Evolutionary conservation across 202 grass and related monocot genomes (phyloP), one percentile per base, ranked within the genome.

Genomic region (Eragrostis tef): DNA sequence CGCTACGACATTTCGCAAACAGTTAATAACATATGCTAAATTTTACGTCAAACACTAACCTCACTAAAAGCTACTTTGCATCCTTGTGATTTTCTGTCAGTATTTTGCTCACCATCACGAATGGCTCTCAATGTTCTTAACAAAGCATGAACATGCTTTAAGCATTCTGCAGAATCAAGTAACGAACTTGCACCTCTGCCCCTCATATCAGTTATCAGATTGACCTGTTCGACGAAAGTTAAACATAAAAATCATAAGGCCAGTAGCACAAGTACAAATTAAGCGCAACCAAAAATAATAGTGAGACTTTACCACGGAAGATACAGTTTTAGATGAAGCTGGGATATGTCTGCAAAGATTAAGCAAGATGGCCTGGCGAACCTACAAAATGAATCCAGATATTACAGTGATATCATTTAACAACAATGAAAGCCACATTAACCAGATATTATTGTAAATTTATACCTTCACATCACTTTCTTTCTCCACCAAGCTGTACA

Each of bases 321-420:
- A 89, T 64, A 90, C 79, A 84, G 77, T 88, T 69, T 80, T 64
- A 47, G 88, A 75, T 77, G 90, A 78, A 59, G 83, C 81, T 77
- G 85, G 31, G 24, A 93, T 77, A 64, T 92, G 72, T 81, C 75
- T 90, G 86, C 94, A 97, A 86, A 97, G 94, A 50, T 67, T 91
- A 89, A 91, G 79, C 64, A 94, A 85, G 78, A 97, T 93, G 64
- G 52, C 79, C 73, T 90, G 84, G 66, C 64, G 47, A 80, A 94
- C 90, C 94, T 97, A 20, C 72, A 81, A 85, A 90, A 83, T 47
- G 67, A 91, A 46, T 57, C 7, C 60, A 79, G 46, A 53, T 47
- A 45, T 58, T 84, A 70, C 46, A 72, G 17, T 17, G 13, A 81
- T 84, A 81, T 13, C 19, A 56, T 71, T 64, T 11, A 69, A 73